Base-by-base conservation (phyloP, 2,329 filamentous ascomycete species). In the Dichotomopilus funicola region DNA sequence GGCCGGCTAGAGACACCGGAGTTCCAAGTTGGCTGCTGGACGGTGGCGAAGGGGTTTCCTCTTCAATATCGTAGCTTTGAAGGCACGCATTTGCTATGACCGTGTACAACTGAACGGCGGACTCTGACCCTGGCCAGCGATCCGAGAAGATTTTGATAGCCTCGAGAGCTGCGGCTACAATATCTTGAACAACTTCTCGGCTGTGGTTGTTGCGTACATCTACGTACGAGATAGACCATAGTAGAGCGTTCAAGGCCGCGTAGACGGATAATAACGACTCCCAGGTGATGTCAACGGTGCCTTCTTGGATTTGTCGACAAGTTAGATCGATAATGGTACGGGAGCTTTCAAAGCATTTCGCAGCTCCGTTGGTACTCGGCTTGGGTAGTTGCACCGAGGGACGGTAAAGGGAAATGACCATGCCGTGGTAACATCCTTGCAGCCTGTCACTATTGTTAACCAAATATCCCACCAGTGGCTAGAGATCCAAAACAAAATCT, bases 311-410 rank as follows among this genome's bases (percentile, higher is more conserved):
- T 69, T 96, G 91, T 64, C 87, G 85, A 66, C 83, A 83, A 45
- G 91, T 87, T 67, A 92, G 83, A 61, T 86, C 80, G 64, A 96
- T 89, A 66, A 96, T 91, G 70, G 84, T 89, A 9, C 85, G 79
- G 47, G 89, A 86, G 42, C 89, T 91, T 46, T 94, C 85, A 66
- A 88, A 96, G 68, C 91, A 97, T 62, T 84, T 86, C 36, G 81
- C 74, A 1, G 92, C 92, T 1, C 91, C 90, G n/a, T 80, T 73
- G 6, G 86, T 70, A 0, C 90, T 91, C 0, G 94, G 94, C 59
- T 88, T 86, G 0, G 92, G 89, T 2, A 97, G 84, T 68, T 97
- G 94, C 1, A 94, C 94, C 1, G 90, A 96, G 0, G 94, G 94
- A 2, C 94, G 82, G 69, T 90, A 94, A 61, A 97, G 79, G 63